phyloP scores from a whole-genome alignment of 306 rosid genomes.

The Argentina anserina region DNA sequence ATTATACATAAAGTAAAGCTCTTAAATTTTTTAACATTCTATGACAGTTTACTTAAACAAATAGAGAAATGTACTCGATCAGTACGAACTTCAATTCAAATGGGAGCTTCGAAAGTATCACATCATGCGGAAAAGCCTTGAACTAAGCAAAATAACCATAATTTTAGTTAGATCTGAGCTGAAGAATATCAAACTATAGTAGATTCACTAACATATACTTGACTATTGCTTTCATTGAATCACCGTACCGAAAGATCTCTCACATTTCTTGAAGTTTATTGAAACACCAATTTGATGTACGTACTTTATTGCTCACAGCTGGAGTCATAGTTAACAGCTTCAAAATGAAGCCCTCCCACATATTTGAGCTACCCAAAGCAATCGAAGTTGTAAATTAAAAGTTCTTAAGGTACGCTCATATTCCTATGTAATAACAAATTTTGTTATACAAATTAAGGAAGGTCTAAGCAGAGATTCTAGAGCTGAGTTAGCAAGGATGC shows the following conservation, averaged over 20 bases:
- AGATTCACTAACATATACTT: too few relatives aligned
- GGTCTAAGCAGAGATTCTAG: neutral
- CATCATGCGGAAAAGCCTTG: too few relatives aligned
- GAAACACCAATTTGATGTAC: neutral
- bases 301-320: neutral
- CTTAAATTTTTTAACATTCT: too few relatives aligned
- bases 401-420: neutral
- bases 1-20: too few relatives aligned
- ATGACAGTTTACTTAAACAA: too few relatives aligned
- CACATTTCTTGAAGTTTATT: slow-evolving; percentile 4
- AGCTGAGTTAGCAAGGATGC: neutral
- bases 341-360: neutral
- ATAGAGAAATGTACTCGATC: too few relatives aligned
- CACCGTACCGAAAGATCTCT: neutral
- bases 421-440: neutral
- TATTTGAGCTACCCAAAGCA: neutral
- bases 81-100: too few relatives aligned
- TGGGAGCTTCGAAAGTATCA: too few relatives aligned
- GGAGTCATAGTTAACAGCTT: neutral
- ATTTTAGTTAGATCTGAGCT: neutral
- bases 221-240: neutral
- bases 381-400: neutral
- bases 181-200: neutral
- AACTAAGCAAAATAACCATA: too few relatives aligned
- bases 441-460: neutral